Evolutionary conservation across 2,329 filamentous ascomycete genomes (phyloP).

Genomic region (Onygena corvina): DNA sequence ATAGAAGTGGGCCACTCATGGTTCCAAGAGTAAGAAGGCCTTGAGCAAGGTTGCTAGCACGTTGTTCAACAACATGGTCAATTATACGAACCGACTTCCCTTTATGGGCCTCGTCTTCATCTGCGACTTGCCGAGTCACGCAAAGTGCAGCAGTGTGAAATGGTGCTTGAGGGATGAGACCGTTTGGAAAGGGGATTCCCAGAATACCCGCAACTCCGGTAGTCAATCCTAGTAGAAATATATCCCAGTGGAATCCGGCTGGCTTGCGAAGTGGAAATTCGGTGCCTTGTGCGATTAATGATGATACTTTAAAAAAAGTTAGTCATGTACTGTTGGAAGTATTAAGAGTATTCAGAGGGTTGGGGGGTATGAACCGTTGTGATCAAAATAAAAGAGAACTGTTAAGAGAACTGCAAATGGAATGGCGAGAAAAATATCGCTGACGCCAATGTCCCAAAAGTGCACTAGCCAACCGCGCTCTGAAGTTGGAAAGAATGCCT

Average conservation of each 20-base stretch:
- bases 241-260: slow-evolving; percentile 74
- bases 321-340: neutral
- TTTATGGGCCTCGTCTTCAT: slow-evolving; percentile 47
- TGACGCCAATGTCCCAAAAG: slow-evolving; percentile 65
- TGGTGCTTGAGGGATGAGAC: slow-evolving; percentile 70
- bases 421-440: slow-evolving; percentile 70
- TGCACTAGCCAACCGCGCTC: slow-evolving; percentile 64
- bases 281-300: slow-evolving; percentile 69
- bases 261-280: slow-evolving; percentile 72
- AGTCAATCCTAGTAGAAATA: slow-evolving; percentile 68
- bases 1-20: slow-evolving; percentile 62
- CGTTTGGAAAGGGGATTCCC: slow-evolving; percentile 70
- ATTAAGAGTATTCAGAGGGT: neutral
- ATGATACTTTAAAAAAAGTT: slow-evolving; percentile 48
- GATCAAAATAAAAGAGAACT: slow-evolving; percentile 79
- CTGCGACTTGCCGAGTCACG: slow-evolving; percentile 48
- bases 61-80: slow-evolving; percentile 53
- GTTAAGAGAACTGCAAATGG: slow-evolving; percentile 76
- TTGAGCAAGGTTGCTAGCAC: slow-evolving; percentile 64
- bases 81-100: slow-evolving; percentile 52
- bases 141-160: slow-evolving; percentile 72
- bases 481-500: slow-evolving; percentile 65
- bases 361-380: slow-evolving; percentile 53
- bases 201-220: slow-evolving; percentile 64
- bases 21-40: slow-evolving; percentile 66